Base-by-base conservation (phyloP, 495 filamentous ascomycete genomes). In the Xylaria scruposa region DNA sequence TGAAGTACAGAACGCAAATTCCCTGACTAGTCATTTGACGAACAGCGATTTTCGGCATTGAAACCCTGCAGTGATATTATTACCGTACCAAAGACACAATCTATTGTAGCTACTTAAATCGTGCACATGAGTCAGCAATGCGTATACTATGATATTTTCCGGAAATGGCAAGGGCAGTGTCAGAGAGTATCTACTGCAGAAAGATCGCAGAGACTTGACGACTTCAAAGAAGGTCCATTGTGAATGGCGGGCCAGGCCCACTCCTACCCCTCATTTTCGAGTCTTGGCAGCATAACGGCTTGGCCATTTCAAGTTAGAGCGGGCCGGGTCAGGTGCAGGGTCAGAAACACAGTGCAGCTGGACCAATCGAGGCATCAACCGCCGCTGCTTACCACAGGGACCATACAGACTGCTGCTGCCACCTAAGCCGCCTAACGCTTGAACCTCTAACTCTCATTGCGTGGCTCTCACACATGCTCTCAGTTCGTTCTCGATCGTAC, bases 181-280 rank as follows among this genome's bases (percentile, higher is more conserved):
- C 56, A 31, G 29, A 59, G 56, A 42, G 38, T 13, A 31, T 3
- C 29, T 6, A 36, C n/a, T 33, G 31, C 31, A 56, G 31, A n/a
- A 33, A 33, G 65, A 67, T 56, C 65, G 65, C 65, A 67, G 65
- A 54, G 21, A 67, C 65, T 49, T 56, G 65, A 51, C 65, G 1
- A 26, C 13, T 67, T 47, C 24, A 12, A 21, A 60, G 36, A 31
- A 31, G 58, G 2, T 38, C n/a, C 49, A 24, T 33, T 31, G 65
- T 19, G 47, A 33, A 31, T 71, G 60, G 69, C 46, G 7, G n/a
- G 51, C 67, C 17, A 26, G 26, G 2, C 40, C 49, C 54, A 42
- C 44, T 21, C 19, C 19, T 49, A 71, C 70, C 70, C 70, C 70
- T 71, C 70, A 66, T 71, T 67, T 38, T 33, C 21, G 36, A 47